Conservation (phyloP, 2,329 filamentous ascomycete species). For the Neonectria magnoliae region DNA sequence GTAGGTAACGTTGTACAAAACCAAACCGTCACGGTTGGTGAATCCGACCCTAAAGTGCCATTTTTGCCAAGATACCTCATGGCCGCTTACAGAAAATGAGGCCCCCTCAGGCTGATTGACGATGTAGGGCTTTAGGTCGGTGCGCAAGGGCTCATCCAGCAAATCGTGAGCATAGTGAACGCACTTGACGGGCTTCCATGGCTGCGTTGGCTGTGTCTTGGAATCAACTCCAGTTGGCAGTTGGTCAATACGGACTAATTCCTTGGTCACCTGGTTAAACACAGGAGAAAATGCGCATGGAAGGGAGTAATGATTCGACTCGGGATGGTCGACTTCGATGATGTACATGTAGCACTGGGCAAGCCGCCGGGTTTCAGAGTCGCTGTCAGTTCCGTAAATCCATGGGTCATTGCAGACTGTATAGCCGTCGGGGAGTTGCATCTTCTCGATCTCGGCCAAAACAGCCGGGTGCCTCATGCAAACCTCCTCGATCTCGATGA, state of each 20-base stretch:
- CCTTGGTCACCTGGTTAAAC: slow-evolving; percentile 20
- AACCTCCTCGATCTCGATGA: slow-evolving; percentile 12
- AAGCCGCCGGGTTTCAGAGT: slow-evolving; percentile 7
- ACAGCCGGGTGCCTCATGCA: slow-evolving; percentile 13
- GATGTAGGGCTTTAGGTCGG: slow-evolving; percentile 19
- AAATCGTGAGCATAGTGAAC: slow-evolving; percentile 12
- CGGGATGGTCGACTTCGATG: slow-evolving; percentile 7
- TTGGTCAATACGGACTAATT: slow-evolving; percentile 16
- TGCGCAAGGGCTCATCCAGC: slow-evolving; percentile 4
- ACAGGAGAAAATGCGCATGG: slow-evolving; percentile 23
- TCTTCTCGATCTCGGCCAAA: slow-evolving; percentile 13
- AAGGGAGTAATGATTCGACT: slow-evolving; percentile 24
- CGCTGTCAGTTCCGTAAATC: slow-evolving; percentile 16
- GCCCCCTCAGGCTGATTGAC: slow-evolving; percentile 11
- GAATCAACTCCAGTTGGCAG: slow-evolving; percentile 3
- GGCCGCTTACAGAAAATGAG: slow-evolving; percentile 28
- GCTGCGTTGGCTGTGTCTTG: not conserved
- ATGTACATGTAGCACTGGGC: slow-evolving; percentile 26
- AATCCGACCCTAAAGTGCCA: slow-evolving; percentile 74
- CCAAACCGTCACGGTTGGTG: slow-evolving; percentile 70
- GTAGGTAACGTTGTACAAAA: slow-evolving; percentile 67
- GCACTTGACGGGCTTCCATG: slow-evolving; percentile 13
- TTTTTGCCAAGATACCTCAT: slow-evolving; percentile 46
- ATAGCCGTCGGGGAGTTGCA: slow-evolving; percentile 10
- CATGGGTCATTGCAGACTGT: slow-evolving; percentile 22